A percentile compares a stretch with the other conserved stretches of the same genome.
Evolutionary conservation across 345 rosid species (phyloP).

Genomic region (Hypericum androsaemum): DNA sequence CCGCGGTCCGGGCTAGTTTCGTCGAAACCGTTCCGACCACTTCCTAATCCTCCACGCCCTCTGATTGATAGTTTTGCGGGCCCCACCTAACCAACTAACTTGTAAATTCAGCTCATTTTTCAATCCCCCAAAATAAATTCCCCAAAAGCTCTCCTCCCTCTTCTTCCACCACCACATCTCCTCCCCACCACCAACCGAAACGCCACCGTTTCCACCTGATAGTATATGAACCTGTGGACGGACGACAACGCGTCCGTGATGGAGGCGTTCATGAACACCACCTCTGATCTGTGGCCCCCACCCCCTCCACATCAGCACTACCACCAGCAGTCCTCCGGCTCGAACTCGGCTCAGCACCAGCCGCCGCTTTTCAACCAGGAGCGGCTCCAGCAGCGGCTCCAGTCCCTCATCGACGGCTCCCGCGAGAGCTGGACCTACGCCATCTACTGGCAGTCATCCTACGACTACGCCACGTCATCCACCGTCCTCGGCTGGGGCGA

Average conservation of each 20-base stretch:
- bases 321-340: constrained; percentile 2
- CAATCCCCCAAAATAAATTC: too few species aligned
- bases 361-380: constrained; percentile 48
- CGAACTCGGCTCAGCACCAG: constrained; percentile 14
- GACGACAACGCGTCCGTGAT: constrained; percentile 81
- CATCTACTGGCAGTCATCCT: constrained; percentile 86
- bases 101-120: too few species aligned
- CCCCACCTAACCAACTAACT: too few species aligned
- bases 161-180: too few species aligned
- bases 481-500: constrained; percentile 79
- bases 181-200: too few species aligned
- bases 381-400: constrained; percentile 83
- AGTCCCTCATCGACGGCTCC: constrained; percentile 61
- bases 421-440: constrained; percentile 83
- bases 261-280: constrained; percentile 88
- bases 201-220: too few species aligned
- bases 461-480: constrained; percentile 44
- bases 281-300: constrained; percentile 45
- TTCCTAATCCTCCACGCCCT: too few species aligned
- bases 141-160: too few species aligned
- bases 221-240: constrained; percentile 76
- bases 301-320: constrained; percentile 12
- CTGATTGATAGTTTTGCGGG: too few species aligned
- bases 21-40: too few species aligned
- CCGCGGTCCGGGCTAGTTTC: too few species aligned